Percentiles rank a stretch among this genome's conserved stretches.
phyloP scores from a whole-genome alignment of 345 rosid genomes.

The Salix koriyanagi region DNA sequence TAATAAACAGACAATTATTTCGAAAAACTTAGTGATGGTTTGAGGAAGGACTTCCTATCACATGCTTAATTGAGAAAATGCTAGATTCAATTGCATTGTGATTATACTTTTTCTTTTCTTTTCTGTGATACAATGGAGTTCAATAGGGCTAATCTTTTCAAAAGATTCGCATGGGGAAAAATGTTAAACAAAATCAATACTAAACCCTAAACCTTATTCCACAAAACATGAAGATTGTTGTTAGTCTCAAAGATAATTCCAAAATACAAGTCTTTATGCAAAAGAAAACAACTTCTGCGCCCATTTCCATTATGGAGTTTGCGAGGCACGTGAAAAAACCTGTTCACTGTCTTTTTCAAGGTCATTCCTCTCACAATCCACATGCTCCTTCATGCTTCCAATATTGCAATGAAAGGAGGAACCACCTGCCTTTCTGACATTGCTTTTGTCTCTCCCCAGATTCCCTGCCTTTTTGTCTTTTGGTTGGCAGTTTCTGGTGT shows the following conservation, averaged over 20 bases:
- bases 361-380: not conserved
- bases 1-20: no score
- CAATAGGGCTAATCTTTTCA: not conserved
- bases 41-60: no score
- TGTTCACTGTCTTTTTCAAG: not conserved
- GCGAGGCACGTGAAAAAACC: not conserved
- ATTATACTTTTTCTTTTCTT: not conserved
- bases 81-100: not conserved
- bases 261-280: no score
- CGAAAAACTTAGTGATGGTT: no score
- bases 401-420: not conserved
- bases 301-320: no score
- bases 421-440: not conserved
- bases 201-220: not conserved
- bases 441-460: not conserved
- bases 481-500: constrained; percentile 8
- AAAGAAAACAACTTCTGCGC: not conserved
- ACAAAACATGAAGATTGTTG: no score
- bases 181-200: no score
- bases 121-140: not conserved
- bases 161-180: not conserved
- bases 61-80: not conserved
- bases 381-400: not conserved
- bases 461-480: not conserved
- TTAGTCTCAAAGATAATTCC: not conserved